A percentile compares a stretch with the other conserved stretches of the same genome.
Evolutionary conservation across 257 asterid species (phyloP).

Genomic region (Solanum ossicruentum): DNA sequence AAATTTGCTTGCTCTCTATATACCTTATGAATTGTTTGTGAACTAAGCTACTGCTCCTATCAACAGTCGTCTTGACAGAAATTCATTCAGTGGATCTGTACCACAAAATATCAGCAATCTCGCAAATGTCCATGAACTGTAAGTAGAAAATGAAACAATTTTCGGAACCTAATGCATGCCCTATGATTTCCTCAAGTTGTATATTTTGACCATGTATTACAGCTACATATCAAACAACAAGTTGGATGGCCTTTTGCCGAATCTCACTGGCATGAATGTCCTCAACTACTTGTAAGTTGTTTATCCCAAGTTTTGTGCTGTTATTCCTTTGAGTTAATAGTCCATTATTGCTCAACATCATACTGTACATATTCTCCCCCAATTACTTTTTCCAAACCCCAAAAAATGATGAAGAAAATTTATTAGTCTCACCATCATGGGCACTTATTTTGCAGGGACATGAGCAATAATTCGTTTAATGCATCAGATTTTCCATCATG

Average conservation of each 20-base stretch:
- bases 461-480: slow-evolving; percentile 68
- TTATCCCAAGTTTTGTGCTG: background rate
- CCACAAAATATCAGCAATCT: slow-evolving; percentile 58
- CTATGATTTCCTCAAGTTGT: background rate
- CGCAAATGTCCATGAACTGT: slow-evolving; percentile 47
- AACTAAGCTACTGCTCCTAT: background rate
- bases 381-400: background rate
- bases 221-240: slow-evolving; percentile 66
- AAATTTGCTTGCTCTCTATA: background rate
- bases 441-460: slow-evolving; percentile 42
- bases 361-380: background rate
- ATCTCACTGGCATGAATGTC: slow-evolving; percentile 46
- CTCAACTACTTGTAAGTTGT: slow-evolving; percentile 63
- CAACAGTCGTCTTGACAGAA: slow-evolving; percentile 69
- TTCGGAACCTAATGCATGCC: background rate
- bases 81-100: slow-evolving; percentile 44
- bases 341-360: background rate
- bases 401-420: background rate
- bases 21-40: background rate
- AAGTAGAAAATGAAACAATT: slow-evolving; percentile 13
- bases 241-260: slow-evolving; percentile 62
- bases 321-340: background rate
- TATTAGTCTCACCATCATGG: background rate
- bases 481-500: slow-evolving; percentile 43
- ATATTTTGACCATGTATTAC: background rate